Percentiles rank a stretch among this genome's conserved stretches.
Evolutionary conservation across 495 filamentous ascomycete genomes (phyloP).

Genomic region (Hyaloscypha bicolor): DNA sequence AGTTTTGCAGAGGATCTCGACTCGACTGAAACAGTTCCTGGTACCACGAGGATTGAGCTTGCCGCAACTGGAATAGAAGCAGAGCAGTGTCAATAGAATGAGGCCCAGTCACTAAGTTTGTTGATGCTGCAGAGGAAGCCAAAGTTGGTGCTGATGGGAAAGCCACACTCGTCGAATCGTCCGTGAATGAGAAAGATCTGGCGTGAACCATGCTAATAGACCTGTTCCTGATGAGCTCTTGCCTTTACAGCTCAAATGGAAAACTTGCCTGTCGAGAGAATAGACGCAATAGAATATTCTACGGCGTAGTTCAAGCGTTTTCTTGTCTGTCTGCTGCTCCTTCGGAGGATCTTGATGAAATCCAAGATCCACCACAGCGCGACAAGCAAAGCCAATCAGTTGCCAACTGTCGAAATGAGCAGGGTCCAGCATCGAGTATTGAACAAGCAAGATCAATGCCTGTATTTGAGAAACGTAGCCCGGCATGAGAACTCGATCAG

Average conservation of each 20-base stretch:
- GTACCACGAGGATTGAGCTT: constrained; percentile 80
- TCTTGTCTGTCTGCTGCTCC: constrained; percentile 55
- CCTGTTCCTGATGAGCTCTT: constrained; percentile 45
- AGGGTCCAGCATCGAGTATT: constrained; percentile 87
- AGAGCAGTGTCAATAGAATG: constrained; percentile 55
- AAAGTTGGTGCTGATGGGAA: constrained; percentile 46
- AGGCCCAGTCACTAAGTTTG: constrained; percentile 33
- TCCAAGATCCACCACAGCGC: constrained; percentile 83
- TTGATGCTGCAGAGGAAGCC: constrained; percentile 2
- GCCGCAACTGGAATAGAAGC: constrained; percentile 74
- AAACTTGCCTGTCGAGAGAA: constrained; percentile 73
- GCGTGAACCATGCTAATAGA: constrained; percentile 79
- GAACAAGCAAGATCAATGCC: constrained; percentile 78
- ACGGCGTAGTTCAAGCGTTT: constrained; percentile 72
- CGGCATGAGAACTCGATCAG: constrained; percentile 79
- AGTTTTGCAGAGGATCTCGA: constrained; percentile 60
- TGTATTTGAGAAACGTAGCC: constrained; percentile 83
- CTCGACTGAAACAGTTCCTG: constrained; percentile 77
- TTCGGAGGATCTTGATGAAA: constrained; percentile 86
- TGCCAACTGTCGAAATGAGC: constrained; percentile 90
- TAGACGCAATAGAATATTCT: constrained; percentile 87
- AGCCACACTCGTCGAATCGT: constrained; percentile 77
- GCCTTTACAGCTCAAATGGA: constrained; percentile 11
- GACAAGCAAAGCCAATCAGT: constrained; percentile 81
- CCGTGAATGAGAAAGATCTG: constrained; percentile 86